Conservation (phyloP, 2,329 filamentous ascomycete species). For the Aspergillus piperis region DNA sequence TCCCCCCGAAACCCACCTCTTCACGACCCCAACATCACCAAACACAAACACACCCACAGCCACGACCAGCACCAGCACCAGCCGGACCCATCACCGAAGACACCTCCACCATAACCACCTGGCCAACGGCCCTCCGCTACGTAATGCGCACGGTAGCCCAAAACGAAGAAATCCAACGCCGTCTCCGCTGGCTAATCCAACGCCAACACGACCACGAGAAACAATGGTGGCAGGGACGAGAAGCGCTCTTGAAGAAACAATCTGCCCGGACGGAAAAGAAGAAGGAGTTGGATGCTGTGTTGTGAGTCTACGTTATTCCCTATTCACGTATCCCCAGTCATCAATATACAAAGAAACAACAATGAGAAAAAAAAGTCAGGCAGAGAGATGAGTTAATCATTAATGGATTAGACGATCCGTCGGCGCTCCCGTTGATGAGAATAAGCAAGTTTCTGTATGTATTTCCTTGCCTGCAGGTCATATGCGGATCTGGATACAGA, state of each 20-base stretch:
- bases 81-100: constrained; percentile 27
- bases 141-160: constrained; percentile 52
- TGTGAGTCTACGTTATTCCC: constrained; percentile 44
- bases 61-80: neutral
- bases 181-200: constrained; percentile 60
- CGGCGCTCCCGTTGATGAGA: constrained; percentile 43
- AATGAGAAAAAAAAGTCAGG: too few species aligned
- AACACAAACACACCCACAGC: constrained; percentile 10
- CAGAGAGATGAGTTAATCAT: too few species aligned
- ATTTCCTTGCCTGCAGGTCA: neutral
- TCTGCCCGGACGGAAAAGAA: constrained; percentile 54
- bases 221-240: constrained; percentile 60
- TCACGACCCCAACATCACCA: neutral
- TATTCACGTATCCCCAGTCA: neutral
- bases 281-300: constrained; percentile 55
- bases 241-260: constrained; percentile 55
- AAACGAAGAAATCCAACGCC: constrained; percentile 47
- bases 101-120: constrained; percentile 53
- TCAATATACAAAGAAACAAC: neutral
- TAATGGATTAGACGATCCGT: constrained; percentile 44
- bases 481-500: neutral
- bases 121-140: constrained; percentile 53
- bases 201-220: constrained; percentile 64
- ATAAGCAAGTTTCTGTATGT: constrained; percentile 36
- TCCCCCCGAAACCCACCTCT: neutral